Evolutionary conservation across 2,329 filamentous ascomycete genomes (phyloP).

Genomic region (Lachnellula arida): DNA sequence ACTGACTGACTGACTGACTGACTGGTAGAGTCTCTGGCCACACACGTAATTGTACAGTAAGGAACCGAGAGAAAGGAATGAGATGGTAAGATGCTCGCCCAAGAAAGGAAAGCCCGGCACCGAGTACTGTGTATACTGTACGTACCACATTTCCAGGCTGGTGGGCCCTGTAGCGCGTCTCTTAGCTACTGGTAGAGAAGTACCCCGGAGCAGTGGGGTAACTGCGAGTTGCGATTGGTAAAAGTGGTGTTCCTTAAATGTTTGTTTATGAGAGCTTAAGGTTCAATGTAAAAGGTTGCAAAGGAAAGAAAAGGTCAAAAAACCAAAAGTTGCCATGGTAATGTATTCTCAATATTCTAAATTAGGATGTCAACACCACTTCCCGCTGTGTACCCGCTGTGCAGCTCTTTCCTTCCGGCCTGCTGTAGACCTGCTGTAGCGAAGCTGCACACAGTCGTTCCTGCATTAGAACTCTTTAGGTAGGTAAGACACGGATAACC

Average conservation of each 20-base stretch:
- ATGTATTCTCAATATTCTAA: neutral
- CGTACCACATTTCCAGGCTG: no score
- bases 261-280: neutral
- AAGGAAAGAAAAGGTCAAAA: neutral
- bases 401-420: neutral
- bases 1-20: no score
- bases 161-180: neutral
- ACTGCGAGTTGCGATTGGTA: neutral
- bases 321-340: neutral
- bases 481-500: no score
- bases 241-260: neutral
- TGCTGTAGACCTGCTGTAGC: neutral
- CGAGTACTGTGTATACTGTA: no score
- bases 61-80: neutral
- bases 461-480: neutral
- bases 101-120: no score
- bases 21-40: neutral
- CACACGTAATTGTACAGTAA: no score
- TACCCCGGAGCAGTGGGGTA: neutral
- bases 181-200: neutral
- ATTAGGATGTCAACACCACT: neutral
- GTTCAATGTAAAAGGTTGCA: no score
- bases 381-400: neutral
- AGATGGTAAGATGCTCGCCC: no score
- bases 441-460: neutral